Base-by-base conservation (phyloP, 2,329 filamentous ascomycete species). In the Fusarium virguliforme region DNA sequence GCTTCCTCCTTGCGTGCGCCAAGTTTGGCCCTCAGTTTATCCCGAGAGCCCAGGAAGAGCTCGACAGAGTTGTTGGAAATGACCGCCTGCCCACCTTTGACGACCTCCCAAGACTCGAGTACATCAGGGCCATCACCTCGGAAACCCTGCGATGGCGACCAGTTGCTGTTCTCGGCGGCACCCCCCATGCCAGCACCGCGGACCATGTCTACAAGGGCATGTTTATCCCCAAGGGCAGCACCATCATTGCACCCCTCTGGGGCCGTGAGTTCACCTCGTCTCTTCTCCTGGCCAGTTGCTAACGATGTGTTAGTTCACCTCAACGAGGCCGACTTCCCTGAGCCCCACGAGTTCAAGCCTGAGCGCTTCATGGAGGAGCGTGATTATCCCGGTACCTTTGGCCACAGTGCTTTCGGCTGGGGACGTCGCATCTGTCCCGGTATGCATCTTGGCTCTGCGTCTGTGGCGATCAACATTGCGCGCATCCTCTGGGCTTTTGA, bases 401-500 rank as follows among this genome's bases (percentile, higher is more conserved):
- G 81, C 0, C 81, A 83, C 34, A 82, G 81, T 4, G 80, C 81
- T 0, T 84, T 84, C 40, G 82, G 82, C 3, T 83, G 81, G 76
- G 82, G 82, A 0, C 77, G 82, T 13, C 76, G 82, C 2, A 74
- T 83, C 8, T 84, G 82, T 12, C 81, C 82, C 0, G 82, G 82
- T 0, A 78, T 86, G 68, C 86, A 89, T 57, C 81, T 89, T 1
- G 86, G 85, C 0, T 83, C 86, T 43, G 83, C 85, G 0, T 87
- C 83, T 0, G 79, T 89, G 0, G 80, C 81, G 9, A 76, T 86
- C 2, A 83, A 81, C 46, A 82, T 87, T 22, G 81, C 85, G 0
- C 81, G 84, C 3, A 77, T 87, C 0, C 74, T 90, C 0, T 90
- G 88, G 88, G 87, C 82, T 0, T 89, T 89, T 59, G 73, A 85